phyloP scores from a whole-genome alignment of 495 filamentous ascomycete genomes.

The Durotheca rogersii region DNA sequence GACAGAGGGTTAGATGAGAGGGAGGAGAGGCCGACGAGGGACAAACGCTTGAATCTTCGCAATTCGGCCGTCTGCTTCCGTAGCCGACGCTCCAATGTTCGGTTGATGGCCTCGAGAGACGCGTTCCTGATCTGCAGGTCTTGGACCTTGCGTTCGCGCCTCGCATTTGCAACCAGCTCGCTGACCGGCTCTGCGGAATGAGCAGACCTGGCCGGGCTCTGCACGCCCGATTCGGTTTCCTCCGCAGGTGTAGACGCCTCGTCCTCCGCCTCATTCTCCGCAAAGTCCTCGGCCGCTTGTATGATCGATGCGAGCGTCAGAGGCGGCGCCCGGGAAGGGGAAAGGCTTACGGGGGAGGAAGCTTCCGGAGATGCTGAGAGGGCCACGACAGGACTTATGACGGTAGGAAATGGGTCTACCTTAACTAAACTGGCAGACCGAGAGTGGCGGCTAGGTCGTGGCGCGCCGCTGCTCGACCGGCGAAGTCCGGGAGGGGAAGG shows the following conservation, averaged over 20 bases:
- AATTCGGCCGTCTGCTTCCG: slow-evolving; percentile 88
- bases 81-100: slow-evolving; percentile 86
- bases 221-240: slow-evolving; percentile 32
- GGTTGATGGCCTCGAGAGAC: slow-evolving; percentile 94
- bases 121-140: slow-evolving; percentile 99
- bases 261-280: slow-evolving; percentile 32
- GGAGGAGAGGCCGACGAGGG: slow-evolving; percentile 72
- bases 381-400: slow-evolving; percentile 15
- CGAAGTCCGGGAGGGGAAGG: slow-evolving; percentile 32
- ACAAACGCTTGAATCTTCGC: slow-evolving; percentile 77
- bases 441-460: slow-evolving; percentile 30
- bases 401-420: slow-evolving; percentile 13
- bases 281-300: slow-evolving; percentile 52
- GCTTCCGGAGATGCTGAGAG: slow-evolving; percentile 18
- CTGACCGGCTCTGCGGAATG: slow-evolving; percentile 55
- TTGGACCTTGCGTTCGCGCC: slow-evolving; percentile 89
- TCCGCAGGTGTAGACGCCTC: slow-evolving; percentile 31
- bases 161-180: slow-evolving; percentile 76
- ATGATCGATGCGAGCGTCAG: slow-evolving; percentile 47
- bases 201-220: slow-evolving; percentile 54
- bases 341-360: slow-evolving; percentile 27
- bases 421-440: slow-evolving; percentile 33
- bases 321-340: slow-evolving; percentile 33
- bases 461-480: slow-evolving; percentile 21
- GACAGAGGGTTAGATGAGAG: slow-evolving; percentile 30